Evolutionary conservation across 768 basidiomycete species (phyloP), one percentile per base, ranked within the genome.

Genomic region (Collybia sp.): DNA sequence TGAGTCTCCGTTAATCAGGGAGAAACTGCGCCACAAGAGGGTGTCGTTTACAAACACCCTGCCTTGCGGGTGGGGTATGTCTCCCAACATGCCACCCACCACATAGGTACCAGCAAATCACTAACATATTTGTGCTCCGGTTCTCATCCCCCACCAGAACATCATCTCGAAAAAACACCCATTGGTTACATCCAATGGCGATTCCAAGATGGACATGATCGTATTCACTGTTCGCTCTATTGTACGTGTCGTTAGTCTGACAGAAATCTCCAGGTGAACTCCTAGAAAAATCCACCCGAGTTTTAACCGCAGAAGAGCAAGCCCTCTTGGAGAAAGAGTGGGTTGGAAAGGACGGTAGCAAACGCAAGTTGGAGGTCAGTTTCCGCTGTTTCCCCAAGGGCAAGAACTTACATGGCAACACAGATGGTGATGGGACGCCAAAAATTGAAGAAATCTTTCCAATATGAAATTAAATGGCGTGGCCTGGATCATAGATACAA

Each of bases 161-260:
- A 81, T 56, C 94, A 98, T 70, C 65, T 98, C 37, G 93, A 95
- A 68, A 96, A 98, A 72, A 95, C 93, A 4, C 91, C 95, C 18
- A 89, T 94, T 49, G 87, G 85, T 45, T 98, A 98, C 61, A 96
- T 97, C 57, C 93, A 96, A 70, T 98, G 94, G 94, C 88, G 94
- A 56, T 98, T 93, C 81, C 94, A 97, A 63, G 94, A 96, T 65
- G 95, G 94, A 41, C 88, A 95, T 66, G 94, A 98, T 75, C 88
- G 93, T 88, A 63, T 53, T 82, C 73, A 9, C 49, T 53, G 41
- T 49, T 34, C 42, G 36, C 5, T 30, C 20, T 30, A 17, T 40
- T 15, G 8, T 30, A 12, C 12, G 30, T 35, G 13, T 9, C 45
- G 35, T 49, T 46, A 49, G 42, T 37, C 40, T 16, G 42, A 40